A percentile compares a stretch with the other conserved stretches of the same genome.
These are phyloP conservation scores for Aspergillus ruber DNA, from an alignment of 2,329 filamentous ascomycete genomes.

Conservation along the genomic window DNA sequence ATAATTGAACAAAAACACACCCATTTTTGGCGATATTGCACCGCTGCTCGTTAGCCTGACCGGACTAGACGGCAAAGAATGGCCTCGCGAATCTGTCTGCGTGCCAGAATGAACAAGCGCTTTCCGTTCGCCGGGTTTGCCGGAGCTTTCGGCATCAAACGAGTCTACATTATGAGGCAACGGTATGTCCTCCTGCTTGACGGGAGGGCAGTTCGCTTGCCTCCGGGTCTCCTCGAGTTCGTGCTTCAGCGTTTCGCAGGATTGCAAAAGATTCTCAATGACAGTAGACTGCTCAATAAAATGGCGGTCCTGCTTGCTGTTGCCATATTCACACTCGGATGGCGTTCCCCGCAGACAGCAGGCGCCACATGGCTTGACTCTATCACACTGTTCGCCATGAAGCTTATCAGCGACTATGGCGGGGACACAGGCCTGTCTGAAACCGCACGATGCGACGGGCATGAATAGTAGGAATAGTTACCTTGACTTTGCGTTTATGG, in stretches of 20 bases:
- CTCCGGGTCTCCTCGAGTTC: constrained; percentile 14
- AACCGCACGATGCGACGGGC: not conserved
- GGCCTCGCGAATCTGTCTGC: too few species aligned
- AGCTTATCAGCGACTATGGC: not conserved
- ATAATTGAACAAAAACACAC: too few species aligned
- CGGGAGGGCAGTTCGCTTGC: constrained; percentile 9
- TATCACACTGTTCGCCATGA: constrained; percentile 19
- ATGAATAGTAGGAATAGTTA: constrained; percentile 4
- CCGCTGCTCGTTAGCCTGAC: too few species aligned
- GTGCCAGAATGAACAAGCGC: too few species aligned
- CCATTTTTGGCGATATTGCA: too few species aligned
- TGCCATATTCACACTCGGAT: constrained; percentile 26
- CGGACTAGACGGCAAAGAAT: too few species aligned
- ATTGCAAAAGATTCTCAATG: constrained; percentile 20
- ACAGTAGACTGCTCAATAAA: constrained; percentile 22
- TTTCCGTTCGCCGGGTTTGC: too few species aligned
- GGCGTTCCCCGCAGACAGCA: constrained; percentile 25
- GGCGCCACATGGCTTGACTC: constrained; percentile 25
- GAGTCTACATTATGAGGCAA: not conserved
- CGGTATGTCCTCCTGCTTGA: constrained; percentile 9
- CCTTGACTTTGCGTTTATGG: constrained; percentile 29
- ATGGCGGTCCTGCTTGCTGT: constrained; percentile 23
- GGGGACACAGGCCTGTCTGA: not conserved
- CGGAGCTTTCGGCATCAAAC: not conserved
- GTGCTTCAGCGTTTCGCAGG: constrained; percentile 14